A percentile compares a stretch with the other conserved stretches of the same genome.
These are phyloP conservation scores for Amanita rimosa DNA, from an alignment of 768 basidiomycete genomes.

Conservation along the genomic window DNA sequence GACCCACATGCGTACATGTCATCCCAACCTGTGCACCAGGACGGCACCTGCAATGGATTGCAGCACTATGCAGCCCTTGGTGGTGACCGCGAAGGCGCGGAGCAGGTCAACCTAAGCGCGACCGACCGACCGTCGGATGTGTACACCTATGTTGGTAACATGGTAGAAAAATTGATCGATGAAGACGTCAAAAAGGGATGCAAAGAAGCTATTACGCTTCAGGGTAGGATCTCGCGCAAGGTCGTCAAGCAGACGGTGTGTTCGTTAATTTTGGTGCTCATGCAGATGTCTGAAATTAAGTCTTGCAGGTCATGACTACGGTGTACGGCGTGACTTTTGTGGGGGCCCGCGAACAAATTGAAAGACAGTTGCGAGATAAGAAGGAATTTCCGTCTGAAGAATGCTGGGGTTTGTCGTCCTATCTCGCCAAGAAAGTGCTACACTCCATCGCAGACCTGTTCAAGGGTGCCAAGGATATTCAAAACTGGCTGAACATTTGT, in stretches of 20 bases:
- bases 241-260: slow-evolving; percentile 94
- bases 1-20: slow-evolving; percentile 55
- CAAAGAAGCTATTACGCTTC: slow-evolving; percentile 45
- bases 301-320: slow-evolving; percentile 84
- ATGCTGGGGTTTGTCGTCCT: slow-evolving; percentile 65
- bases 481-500: slow-evolving; percentile 78
- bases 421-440: slow-evolving; percentile 75
- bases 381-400: slow-evolving; percentile 61
- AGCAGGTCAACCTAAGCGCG: slow-evolving; percentile 83
- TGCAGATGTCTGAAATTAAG: neutral
- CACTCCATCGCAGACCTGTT: slow-evolving; percentile 86
- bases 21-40: slow-evolving; percentile 88
- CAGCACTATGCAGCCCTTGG: slow-evolving; percentile 99
- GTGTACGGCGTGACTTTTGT: slow-evolving; percentile 97
- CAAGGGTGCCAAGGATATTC: slow-evolving; percentile 84
- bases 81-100: slow-evolving; percentile 80
- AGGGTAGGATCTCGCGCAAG: slow-evolving; percentile 80
- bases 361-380: slow-evolving; percentile 72
- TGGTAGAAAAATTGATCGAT: slow-evolving; percentile 63
- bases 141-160: slow-evolving; percentile 82
- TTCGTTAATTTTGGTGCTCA: slow-evolving; percentile 5
- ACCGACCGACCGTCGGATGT: slow-evolving; percentile 89
- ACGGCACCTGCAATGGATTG: slow-evolving; percentile 96
- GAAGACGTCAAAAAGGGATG: slow-evolving; percentile 43
- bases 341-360: slow-evolving; percentile 92